phyloP scores from a whole-genome alignment of 2,329 filamentous ascomycete genomes.

The Beauveria sp. region DNA sequence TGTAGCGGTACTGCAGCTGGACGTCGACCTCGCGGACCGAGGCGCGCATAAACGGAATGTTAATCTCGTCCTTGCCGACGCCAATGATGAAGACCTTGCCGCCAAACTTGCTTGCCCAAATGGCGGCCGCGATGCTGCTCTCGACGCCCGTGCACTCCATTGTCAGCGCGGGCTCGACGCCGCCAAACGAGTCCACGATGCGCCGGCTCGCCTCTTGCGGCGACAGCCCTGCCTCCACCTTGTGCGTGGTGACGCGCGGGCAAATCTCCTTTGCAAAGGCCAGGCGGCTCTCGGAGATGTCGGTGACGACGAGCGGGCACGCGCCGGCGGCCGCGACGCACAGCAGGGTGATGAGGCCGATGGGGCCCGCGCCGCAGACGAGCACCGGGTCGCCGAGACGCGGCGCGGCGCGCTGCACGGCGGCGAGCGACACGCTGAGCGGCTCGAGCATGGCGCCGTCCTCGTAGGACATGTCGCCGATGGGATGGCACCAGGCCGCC shows the following conservation, averaged over 20 bases:
- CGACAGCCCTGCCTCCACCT: conserved; percentile 53
- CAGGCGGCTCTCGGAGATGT: conserved; percentile 82
- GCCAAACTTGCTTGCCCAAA: conserved; percentile 88
- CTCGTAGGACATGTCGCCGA: conserved; percentile 85
- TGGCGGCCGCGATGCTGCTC: conserved; percentile 75
- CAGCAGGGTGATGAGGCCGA: conserved; percentile 81
- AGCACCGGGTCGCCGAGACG: conserved; percentile 79
- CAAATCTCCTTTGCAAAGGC: conserved; percentile 78
- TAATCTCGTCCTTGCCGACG: conserved; percentile 92
- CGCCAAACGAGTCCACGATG: conserved; percentile 58
- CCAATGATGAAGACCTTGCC: conserved; percentile 97
- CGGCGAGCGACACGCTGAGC: conserved; percentile 79
- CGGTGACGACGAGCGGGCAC: conserved; percentile 85
- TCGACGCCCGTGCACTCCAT: conserved; percentile 96
- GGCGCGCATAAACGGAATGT: conserved; percentile 88
- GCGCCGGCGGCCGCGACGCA: conserved; percentile 82
- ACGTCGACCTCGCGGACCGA: conserved; percentile 89
- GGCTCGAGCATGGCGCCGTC: conserved; percentile 88
- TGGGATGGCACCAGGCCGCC: conserved; percentile 92
- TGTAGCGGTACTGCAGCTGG: conserved; percentile 94
- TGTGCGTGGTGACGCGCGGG: conserved; percentile 72
- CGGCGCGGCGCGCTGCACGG: conserved; percentile 74
- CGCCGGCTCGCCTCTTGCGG: conserved; percentile 65
- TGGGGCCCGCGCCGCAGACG: conserved; percentile 88
- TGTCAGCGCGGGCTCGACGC: conserved; percentile 70